These are phyloP conservation scores for Gamsiella multidivaricata DNA, from an alignment of 192 early-diverging fungal genomes.

Conservation along the genomic window DNA sequence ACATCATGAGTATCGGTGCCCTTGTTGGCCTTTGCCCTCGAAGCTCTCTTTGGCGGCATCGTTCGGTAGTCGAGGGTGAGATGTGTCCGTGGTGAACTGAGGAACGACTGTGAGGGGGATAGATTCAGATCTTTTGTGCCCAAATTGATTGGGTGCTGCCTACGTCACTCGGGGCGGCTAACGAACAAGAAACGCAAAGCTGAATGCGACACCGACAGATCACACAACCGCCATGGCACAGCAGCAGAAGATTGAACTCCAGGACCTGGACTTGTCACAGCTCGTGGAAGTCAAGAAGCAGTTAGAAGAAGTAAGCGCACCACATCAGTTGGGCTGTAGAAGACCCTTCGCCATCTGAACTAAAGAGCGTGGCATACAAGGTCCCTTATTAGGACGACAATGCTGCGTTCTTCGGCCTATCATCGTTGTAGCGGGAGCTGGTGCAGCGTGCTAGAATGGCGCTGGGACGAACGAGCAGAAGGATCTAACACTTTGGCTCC, in stretches of 20 bases:
- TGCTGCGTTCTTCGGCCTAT: too few relatives aligned
- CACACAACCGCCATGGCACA: conserved; percentile 27
- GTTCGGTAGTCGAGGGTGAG: not conserved
- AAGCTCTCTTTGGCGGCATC: conserved; percentile 53
- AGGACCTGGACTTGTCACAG: conserved; percentile 85
- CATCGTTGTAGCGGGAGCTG: too few relatives aligned
- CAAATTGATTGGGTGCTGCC: not conserved
- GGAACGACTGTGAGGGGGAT: not conserved
- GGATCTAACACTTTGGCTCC: too few relatives aligned
- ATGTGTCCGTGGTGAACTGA: too few relatives aligned
- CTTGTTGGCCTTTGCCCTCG: conserved; percentile 33
- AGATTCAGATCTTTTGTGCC: not conserved
- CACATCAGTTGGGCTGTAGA: too few relatives aligned
- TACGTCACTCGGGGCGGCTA: not conserved
- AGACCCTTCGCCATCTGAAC: too few relatives aligned
- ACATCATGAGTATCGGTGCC: conserved; percentile 25
- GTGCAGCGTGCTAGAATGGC: too few relatives aligned
- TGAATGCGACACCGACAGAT: not conserved
- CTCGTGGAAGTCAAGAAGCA: conserved; percentile 85
- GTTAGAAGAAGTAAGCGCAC: conserved; percentile 81
- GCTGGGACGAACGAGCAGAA: too few relatives aligned
- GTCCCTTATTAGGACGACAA: too few relatives aligned
- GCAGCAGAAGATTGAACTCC: conserved; percentile 74
- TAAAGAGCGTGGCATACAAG: too few relatives aligned
- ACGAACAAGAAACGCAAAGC: not conserved